phyloP scores from a whole-genome alignment of 1,139 yeast genomes.

The Suhomyces guaymorum region DNA sequence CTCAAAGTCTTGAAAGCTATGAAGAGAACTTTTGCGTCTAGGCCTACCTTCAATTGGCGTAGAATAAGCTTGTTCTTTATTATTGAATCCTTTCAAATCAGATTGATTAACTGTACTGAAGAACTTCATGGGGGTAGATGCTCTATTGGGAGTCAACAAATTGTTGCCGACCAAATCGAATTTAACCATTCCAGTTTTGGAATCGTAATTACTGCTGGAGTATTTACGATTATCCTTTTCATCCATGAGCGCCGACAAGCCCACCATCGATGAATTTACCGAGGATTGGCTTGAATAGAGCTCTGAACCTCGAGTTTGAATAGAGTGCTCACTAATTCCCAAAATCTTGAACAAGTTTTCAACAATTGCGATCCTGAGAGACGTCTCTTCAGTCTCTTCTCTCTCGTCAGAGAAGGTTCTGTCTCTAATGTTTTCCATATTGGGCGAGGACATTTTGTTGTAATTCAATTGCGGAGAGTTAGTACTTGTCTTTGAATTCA shows the following conservation, averaged over 20 bases:
- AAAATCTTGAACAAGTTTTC: conserved; percentile 73
- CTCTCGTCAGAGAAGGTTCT: conserved; percentile 55
- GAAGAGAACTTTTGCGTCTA: too few species aligned
- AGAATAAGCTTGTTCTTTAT: not conserved
- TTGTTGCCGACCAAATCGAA: conserved; percentile 24
- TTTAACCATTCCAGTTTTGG: conserved; percentile 20
- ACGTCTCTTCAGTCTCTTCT: conserved; percentile 76
- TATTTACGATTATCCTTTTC: conserved; percentile 14
- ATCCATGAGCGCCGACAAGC: conserved; percentile 28
- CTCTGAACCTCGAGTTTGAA: conserved; percentile 11
- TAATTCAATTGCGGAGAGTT: conserved; percentile 1
- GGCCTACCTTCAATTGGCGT: not conserved
- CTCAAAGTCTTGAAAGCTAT: conserved; percentile 38
- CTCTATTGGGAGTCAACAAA: conserved; percentile 15
- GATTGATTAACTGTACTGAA: conserved; percentile 32
- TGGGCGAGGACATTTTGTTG: conserved; percentile 3
- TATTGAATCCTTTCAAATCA: conserved; percentile 9
- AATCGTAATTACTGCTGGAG: conserved; percentile 20
- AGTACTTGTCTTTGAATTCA: too few species aligned
- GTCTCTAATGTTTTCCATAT: conserved; percentile 29
- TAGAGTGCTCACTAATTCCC: conserved; percentile 56
- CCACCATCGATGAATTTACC: conserved; percentile 30
- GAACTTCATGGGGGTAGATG: conserved; percentile 25
- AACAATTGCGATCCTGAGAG: conserved; percentile 67
- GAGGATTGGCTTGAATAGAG: conserved; percentile 23